A percentile compares a stretch with the other conserved stretches of the same genome.
phyloP scores from a whole-genome alignment of 169 alveolate species.

The Plasmodium berghei region DNA sequence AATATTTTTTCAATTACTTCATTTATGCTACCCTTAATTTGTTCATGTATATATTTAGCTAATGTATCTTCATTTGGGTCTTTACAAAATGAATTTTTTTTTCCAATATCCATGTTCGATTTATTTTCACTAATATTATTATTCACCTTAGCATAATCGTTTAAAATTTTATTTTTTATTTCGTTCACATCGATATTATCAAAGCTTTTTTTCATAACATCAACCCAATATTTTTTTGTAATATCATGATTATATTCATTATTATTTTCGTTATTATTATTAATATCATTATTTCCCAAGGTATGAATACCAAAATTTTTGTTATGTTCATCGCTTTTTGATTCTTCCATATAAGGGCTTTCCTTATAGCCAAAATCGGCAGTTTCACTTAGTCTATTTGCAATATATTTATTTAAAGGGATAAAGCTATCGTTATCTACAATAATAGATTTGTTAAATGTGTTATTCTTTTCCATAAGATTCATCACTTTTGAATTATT shows the following conservation, averaged over 20 bases:
- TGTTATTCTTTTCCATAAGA: neutral
- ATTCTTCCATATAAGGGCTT: conserved; percentile 10
- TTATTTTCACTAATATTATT: neutral
- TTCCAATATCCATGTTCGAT: neutral
- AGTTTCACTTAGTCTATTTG: conserved; percentile 41
- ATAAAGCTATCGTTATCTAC: neutral
- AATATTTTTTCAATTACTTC: conserved; percentile 47
- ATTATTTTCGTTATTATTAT: neutral
- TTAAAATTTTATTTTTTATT: conserved; percentile 17
- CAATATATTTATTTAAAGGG: conserved; percentile 7
- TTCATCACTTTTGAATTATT: neutral
- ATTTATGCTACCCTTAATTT: conserved; percentile 36
- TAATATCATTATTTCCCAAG: neutral
- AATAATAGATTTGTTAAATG: neutral
- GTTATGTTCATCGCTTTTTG: conserved; percentile 4
- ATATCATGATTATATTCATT: neutral
- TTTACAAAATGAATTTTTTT: neutral
- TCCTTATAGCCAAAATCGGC: conserved; percentile 74
- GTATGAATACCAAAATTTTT: conserved; percentile 1
- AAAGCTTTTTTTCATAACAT: conserved; percentile 24
- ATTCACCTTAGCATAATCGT: neutral
- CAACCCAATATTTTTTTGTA: conserved; percentile 31
- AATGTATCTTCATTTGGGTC: neutral
- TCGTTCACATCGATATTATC: conserved; percentile 35
- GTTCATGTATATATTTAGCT: conserved; percentile 23